Evolutionary conservation across 768 basidiomycete genomes (phyloP), one percentile per base, ranked within the genome.

Genomic region (Lyophyllum semitale): DNA sequence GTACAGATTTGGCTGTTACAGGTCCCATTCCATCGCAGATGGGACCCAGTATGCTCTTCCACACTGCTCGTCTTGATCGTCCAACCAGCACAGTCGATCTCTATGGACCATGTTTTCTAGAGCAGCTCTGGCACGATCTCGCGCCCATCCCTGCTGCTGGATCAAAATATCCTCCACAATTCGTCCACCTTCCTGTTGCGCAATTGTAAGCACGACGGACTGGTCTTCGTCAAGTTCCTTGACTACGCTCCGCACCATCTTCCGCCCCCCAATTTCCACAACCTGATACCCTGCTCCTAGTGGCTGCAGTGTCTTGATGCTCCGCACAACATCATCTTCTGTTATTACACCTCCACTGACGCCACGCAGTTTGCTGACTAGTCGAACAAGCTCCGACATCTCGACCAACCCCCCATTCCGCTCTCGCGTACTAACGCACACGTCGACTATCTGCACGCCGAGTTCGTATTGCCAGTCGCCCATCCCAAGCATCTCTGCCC

Each of bases 381-480:
- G 78, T 50, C 89, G 74, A 23, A 97, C 75, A 41, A 98, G 78
- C 69, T 98, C 95, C 6, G 79, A 78, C 78, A 98, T 83, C 64
- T 91, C 89, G 45, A 99, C 93, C 49, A 99, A 72, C 0, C 97
- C 97, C 0, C 97, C 97, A 64, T 98, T 98, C 42, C 87, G 77
- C 61, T 91, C 90, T 53, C 93, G 78, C 15, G 91, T 95, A 74
- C 84, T 89, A 42, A 95, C 88, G 63, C 93, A 95, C 40, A 95
- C 82, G 67, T 94, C 93, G 48, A 97, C 93, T 57, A 96, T 90
- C 74, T 96, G 96, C 35, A 98, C 93, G 9, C 94, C 93, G 6
- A 98, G 83, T 65, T 97, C 95, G 67, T 93, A 91, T 63, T 95
- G 90, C 93, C 95, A 98, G 68, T 98, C 97, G 15, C 93, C 87